Base-by-base conservation (phyloP, 1,284 basidiomycete genomes). In the Austroboletus olivaceoglutinosus region DNA sequence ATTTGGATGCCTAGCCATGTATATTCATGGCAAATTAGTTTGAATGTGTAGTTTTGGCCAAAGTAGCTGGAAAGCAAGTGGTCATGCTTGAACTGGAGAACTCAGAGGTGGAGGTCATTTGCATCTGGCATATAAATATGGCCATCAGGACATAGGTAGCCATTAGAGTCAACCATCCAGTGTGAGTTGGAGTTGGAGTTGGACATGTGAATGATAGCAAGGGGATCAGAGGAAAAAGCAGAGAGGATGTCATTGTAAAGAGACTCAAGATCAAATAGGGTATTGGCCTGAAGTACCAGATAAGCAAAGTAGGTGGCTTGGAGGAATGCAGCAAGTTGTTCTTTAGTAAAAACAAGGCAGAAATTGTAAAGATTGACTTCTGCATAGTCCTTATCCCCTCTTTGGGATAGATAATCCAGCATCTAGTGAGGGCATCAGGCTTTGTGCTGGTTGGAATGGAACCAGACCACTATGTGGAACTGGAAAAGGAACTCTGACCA, bases 41-140 rank as follows among this genome's bases (percentile, higher is more conserved):
- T 36, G 9, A 45, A 21, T 1, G 36, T 45, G 2, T 7, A 5
- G 15, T 45, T 38, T 7, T 46, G 37, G 16, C 37, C 7, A 5
- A 46, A 39, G 8, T 45, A 18, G 19, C 45, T 4, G 3, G 25
- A 27, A 7, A 30, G 5, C 2, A 10, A n/a, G 12, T 43, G 41
- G 12, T 43, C 29, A 43, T 43, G 41, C 12, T 23, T 23, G 11
- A 19, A 23, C 8, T 27, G 11, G 41, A 43, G 41, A n/a, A 43
- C 29, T 12, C 27, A 19, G 27, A 43, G 41, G 2, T 5, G 11
- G 27, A 43, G 41, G 18, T 43, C 41, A 13, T 31, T 19, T 6
- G 11, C 1, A 2, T 43, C 18, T 8, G n/a, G 29, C n/a, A 31
- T 13, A 34, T 69, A 68, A 2, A 71, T 60, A 13, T 54, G 13